These are phyloP conservation scores for Melampsora americana DNA, from an alignment of 1,284 basidiomycete genomes.

Conservation along the genomic window DNA sequence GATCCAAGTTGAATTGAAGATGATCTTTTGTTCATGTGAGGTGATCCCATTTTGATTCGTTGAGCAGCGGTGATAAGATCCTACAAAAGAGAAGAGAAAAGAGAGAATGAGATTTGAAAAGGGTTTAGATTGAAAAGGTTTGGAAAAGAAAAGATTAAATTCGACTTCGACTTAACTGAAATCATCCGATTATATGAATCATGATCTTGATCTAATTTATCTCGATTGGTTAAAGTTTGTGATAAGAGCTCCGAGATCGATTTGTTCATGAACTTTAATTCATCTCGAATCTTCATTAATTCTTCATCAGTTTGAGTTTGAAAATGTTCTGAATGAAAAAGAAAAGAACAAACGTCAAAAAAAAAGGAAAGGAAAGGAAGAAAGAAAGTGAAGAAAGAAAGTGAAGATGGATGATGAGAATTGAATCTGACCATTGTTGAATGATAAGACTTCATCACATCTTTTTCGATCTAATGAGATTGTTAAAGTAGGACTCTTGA, in stretches of 20 bases:
- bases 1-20: conserved; percentile 35
- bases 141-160: no score
- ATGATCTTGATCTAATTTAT: conserved; percentile 34
- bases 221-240: conserved; percentile 12
- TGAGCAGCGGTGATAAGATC: conserved; percentile 40
- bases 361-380: no score
- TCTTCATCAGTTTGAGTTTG: conserved; percentile 14
- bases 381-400: no score
- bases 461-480: background rate
- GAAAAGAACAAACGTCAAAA: background rate
- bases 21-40: conserved; percentile 27
- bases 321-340: background rate
- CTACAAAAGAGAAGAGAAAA: background rate
- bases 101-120: no score
- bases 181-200: conserved; percentile 40
- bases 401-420: no score
- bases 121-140: no score
- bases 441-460: conserved; percentile 12
- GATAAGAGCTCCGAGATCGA: conserved; percentile 16
- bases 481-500: background rate
- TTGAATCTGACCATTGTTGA: conserved; percentile 19
- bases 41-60: conserved; percentile 32
- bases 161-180: conserved; percentile 31
- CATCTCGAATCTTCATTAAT: conserved; percentile 15
- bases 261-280: conserved; percentile 12